phyloP scores from a whole-genome alignment of 1,284 basidiomycete species.

The Ustilago shanxiensis region DNA sequence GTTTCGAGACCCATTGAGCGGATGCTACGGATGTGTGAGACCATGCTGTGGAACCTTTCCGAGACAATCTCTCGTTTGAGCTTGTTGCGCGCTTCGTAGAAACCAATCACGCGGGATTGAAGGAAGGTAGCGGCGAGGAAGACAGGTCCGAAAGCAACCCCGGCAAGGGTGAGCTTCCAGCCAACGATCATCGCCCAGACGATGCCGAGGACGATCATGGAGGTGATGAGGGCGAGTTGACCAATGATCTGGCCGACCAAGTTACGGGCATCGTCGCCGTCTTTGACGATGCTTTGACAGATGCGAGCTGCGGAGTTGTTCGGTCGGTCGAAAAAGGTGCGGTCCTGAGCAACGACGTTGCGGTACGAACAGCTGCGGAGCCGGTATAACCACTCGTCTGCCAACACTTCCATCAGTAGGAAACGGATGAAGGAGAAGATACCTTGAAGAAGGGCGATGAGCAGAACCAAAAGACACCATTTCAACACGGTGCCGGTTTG shows the following conservation, averaged over 20 bases:
- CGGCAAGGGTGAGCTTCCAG: constrained; percentile 94
- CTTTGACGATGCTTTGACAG: constrained; percentile 87
- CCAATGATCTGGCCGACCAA: constrained; percentile 82
- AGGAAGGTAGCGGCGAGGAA: constrained; percentile 81
- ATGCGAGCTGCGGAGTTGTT: constrained; percentile 76
- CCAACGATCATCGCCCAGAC: constrained; percentile 88
- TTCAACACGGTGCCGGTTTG: constrained; percentile 71
- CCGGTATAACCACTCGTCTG: constrained; percentile 81
- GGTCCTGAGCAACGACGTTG: constrained; percentile 83
- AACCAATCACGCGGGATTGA: constrained; percentile 79
- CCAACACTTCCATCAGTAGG: constrained; percentile 75
- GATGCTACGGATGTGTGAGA: constrained; percentile 87
- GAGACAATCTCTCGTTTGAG: constrained; percentile 84
- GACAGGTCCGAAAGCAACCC: constrained; percentile 85
- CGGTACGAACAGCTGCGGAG: constrained; percentile 77
- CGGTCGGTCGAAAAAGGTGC: constrained; percentile 85
- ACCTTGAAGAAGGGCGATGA: constrained; percentile 82
- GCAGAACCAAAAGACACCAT: constrained; percentile 73
- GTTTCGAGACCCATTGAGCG: constrained; percentile 88
- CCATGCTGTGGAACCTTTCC: constrained; percentile 86
- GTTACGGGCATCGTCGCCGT: constrained; percentile 87
- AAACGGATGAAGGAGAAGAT: constrained; percentile 78
- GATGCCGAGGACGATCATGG: constrained; percentile 86
- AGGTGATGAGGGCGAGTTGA: constrained; percentile 77
- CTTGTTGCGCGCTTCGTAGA: constrained; percentile 85